Evolutionary conservation across 225 moss, liverwort and hornwort genomes (phyloP).

Genomic region (Pseudisothecium myosuroides): DNA sequence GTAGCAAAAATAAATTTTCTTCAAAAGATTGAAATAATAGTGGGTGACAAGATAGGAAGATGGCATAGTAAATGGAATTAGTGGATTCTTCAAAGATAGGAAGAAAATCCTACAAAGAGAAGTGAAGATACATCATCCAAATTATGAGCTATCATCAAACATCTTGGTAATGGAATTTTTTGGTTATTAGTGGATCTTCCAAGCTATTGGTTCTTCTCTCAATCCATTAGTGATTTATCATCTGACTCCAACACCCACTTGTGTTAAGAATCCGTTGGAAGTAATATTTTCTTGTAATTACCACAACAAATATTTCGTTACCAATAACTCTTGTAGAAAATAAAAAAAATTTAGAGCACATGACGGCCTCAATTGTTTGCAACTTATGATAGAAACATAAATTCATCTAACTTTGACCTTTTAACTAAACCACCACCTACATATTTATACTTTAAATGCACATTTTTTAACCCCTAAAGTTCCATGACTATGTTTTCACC

Average conservation of each 20-base stretch:
- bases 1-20: background rate
- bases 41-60: background rate
- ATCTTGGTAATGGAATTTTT: background rate
- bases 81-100: background rate
- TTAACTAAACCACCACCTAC: background rate
- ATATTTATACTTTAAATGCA: background rate
- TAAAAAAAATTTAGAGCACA: too few species aligned
- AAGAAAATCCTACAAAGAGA: too few species aligned
- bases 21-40: background rate
- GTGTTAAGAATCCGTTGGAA: background rate
- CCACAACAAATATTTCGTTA: accelerated
- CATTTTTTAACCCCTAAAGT: too few species aligned
- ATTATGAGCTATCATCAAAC: background rate
- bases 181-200: background rate
- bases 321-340: too few species aligned
- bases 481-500: too few species aligned
- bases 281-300: background rate
- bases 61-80: background rate
- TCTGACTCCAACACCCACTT: background rate
- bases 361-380: too few species aligned
- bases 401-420: background rate
- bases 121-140: too few species aligned
- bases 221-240: background rate
- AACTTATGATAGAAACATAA: accelerated
- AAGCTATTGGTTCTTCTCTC: background rate